Evolutionary conservation across 345 rosid species (phyloP), one percentile per base, ranked within the genome.

Genomic region (Excoecaria agallocha): DNA sequence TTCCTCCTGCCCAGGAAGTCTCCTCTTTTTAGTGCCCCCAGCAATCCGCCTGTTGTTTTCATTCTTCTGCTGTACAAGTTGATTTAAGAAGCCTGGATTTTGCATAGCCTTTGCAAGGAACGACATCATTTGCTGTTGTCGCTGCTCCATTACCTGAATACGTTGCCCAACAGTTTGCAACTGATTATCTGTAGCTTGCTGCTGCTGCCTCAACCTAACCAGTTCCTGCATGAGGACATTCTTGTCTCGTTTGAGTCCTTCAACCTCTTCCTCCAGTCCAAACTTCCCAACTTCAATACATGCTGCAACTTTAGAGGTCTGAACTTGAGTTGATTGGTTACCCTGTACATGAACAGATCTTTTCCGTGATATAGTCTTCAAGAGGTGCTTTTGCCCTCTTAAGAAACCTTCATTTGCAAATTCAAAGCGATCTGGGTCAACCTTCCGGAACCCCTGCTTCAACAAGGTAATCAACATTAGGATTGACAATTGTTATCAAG

Each of bases 191-290:
- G 96, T 93, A 72, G 90, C 63, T 76, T 93, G 99, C 80, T 93
- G 99, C 82, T 93, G 94, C 83, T 91, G 98, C 77, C 96, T 90
- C 73, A 93, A 77, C 79, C 96, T 84, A 52, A 95, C 96, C 48
- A 93, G 93, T 80, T 95, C 97, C 88, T 91, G 97, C 99, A 93
- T 93, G 61, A 95, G 96, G 76, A 91, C 96, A 73, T 95, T 93
- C 83, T 93, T 93, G 82, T 93, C 99, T 82, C 94, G 84, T 84
- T 95, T 93, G 63, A 95, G 97, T 82, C 91, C 86, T 84, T 93
- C 99, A 58, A 95, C 94, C 76, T 95, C 97, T 81, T 91, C 98
- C 84, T 89, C 93, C 22, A 95, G 88, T 77, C 97, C 98, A 82
- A 95, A 95, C 71, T 91, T 93, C 77, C 97, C 99, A 81, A 95